Conservation (phyloP, 441 rosid genomes). For the Erodium texanum region DNA sequence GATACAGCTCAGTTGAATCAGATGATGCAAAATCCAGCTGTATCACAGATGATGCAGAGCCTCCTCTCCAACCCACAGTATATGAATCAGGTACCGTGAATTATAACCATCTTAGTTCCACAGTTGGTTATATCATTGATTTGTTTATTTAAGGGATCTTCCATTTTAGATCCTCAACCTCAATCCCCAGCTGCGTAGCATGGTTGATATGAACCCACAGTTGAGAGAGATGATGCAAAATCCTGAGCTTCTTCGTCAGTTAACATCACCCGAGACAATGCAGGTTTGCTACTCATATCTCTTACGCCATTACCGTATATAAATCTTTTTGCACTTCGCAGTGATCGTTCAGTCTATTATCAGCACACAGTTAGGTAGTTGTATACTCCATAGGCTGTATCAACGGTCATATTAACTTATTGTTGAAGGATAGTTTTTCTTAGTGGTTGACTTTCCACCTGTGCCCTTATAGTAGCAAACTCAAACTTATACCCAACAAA, state of each 20-base stretch:
- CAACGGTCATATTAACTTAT: neutral
- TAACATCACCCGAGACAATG: constrained; percentile 56
- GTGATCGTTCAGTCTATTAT: neutral
- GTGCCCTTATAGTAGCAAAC: neutral
- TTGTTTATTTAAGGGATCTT: constrained; percentile 10
- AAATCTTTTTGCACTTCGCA: neutral
- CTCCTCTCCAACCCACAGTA: constrained; percentile 52
- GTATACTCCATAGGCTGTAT: neutral
- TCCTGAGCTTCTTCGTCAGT: constrained; percentile 55
- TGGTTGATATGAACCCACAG: constrained; percentile 57
- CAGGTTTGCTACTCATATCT: constrained; percentile 31
- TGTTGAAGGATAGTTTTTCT: neutral
- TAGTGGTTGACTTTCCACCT: neutral
- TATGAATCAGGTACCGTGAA: constrained; percentile 50
- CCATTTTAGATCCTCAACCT: constrained; percentile 39
- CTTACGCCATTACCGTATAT: neutral
- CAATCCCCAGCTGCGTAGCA: constrained; percentile 54
- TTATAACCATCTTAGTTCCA: constrained; percentile 1
- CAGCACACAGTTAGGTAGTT: neutral
- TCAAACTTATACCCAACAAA: neutral
- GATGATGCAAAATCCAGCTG: constrained; percentile 50
- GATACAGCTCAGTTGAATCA: constrained; percentile 46
- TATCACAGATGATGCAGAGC: constrained; percentile 59
- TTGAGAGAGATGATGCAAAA: constrained; percentile 71
- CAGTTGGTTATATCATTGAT: constrained; percentile 6